Conservation (phyloP, 2,329 filamentous ascomycete species). For the Talaromyces sp. region DNA sequence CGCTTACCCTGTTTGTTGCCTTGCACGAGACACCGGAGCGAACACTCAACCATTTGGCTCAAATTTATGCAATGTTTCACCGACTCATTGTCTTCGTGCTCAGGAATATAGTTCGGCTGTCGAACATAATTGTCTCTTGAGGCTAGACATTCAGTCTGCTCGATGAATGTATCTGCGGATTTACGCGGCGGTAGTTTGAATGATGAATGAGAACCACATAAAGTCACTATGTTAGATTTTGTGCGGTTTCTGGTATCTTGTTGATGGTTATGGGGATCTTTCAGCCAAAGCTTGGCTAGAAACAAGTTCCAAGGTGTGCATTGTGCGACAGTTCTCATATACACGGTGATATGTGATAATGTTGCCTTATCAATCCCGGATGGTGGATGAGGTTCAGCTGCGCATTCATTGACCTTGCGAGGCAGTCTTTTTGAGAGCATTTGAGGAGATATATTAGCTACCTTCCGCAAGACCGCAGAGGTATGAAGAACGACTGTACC, state of each 20-base stretch:
- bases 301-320: conserved; percentile 3
- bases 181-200: background rate
- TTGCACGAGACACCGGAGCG: background rate
- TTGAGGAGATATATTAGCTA: background rate
- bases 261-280: background rate
- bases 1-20: background rate
- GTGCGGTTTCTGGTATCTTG: background rate
- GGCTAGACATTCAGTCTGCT: too few relatives aligned
- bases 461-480: conserved; percentile 10
- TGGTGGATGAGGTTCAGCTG: conserved; percentile 11
- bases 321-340: conserved; percentile 2
- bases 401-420: conserved; percentile 5
- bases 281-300: conserved; percentile 9
- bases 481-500: background rate
- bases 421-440: background rate
- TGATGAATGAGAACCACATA: background rate
- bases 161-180: too few relatives aligned
- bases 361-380: conserved; percentile 6
- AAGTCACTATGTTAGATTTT: background rate
- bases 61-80: background rate
- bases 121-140: background rate
- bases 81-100: too few relatives aligned
- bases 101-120: background rate
- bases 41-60: background rate
- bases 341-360: conserved; percentile 9